Conservation (phyloP, 2,329 filamentous ascomycete genomes). For the Emergomyces orientalis region DNA sequence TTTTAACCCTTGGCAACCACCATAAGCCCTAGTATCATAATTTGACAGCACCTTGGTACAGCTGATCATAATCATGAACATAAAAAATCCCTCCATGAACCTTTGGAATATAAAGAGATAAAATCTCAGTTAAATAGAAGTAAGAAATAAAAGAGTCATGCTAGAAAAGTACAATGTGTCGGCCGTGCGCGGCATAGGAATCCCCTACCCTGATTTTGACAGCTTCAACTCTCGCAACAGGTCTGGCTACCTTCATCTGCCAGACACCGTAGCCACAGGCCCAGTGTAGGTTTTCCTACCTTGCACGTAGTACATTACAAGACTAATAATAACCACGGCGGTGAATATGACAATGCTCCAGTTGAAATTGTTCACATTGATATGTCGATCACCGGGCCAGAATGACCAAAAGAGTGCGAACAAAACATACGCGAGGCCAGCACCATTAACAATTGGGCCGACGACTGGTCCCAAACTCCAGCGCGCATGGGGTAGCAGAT, state of each 20-base stretch:
- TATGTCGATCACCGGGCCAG: slow-evolving; percentile 11
- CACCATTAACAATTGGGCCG: slow-evolving; percentile 12
- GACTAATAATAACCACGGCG: slow-evolving; percentile 30
- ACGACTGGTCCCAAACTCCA: slow-evolving; percentile 39
- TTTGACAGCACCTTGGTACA: too few species aligned
- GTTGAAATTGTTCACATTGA: slow-evolving; percentile 12
- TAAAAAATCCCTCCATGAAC: not conserved
- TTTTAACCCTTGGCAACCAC: too few species aligned
- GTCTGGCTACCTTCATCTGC: not conserved
- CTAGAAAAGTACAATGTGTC: not conserved
- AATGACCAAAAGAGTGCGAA: slow-evolving; percentile 15
- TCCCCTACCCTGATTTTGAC: not conserved
- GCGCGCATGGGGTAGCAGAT: slow-evolving; percentile 36
- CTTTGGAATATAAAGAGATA: not conserved
- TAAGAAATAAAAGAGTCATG: not conserved
- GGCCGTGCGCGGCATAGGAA: not conserved
- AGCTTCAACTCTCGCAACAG: too few species aligned
- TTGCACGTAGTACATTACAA: slow-evolving; percentile 31
- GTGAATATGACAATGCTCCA: slow-evolving; percentile 36
- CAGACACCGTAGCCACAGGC: slow-evolving; percentile 16
- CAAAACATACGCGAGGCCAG: slow-evolving; percentile 12
- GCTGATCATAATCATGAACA: not conserved
- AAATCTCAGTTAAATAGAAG: not conserved
- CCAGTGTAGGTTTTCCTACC: slow-evolving; percentile 25
- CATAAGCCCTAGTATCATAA: too few species aligned